phyloP scores from a whole-genome alignment of 257 asterid species.

The Schizonepeta tenuifolia region DNA sequence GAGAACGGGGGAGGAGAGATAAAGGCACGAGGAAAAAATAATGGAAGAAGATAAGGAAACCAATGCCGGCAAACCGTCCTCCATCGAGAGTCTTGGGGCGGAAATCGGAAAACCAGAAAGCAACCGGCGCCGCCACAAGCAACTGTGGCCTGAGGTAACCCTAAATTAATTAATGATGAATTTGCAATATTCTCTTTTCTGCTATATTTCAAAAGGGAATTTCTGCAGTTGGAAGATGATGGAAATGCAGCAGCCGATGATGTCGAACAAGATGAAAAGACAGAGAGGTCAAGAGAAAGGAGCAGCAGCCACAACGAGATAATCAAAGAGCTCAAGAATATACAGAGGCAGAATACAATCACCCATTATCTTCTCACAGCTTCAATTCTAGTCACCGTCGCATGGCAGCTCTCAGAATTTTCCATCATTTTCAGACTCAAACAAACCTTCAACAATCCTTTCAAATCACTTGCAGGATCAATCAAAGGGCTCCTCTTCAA shows the following conservation, averaged over 20 bases:
- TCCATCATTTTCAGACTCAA: conserved; percentile 62
- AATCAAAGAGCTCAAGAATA: conserved; percentile 59
- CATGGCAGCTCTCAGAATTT: conserved; percentile 86
- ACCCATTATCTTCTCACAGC: conserved; percentile 75
- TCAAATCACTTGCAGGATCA: conserved; percentile 47
- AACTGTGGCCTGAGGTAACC: conserved; percentile 49
- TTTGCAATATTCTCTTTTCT: not conserved
- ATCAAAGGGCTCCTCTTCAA: conserved; percentile 33
- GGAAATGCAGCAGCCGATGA: conserved; percentile 2
- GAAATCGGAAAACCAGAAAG: not conserved
- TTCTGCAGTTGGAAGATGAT: conserved; percentile 27
- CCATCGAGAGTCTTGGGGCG: conserved; percentile 26
- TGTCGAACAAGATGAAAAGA: conserved; percentile 13
- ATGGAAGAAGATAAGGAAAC: conserved; percentile 45
- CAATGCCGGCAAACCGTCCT: not conserved
- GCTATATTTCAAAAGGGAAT: not conserved
- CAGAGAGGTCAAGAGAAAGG: not conserved
- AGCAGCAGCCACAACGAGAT: conserved; percentile 46
- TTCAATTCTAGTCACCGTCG: conserved; percentile 63
- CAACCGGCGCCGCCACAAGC: conserved; percentile 33
- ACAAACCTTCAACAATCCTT: conserved; percentile 61
- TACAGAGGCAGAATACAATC: conserved; percentile 64
- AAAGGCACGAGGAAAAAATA: conserved; percentile 38
- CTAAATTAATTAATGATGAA: not conserved
- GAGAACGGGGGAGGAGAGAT: conserved; percentile 44